Evolutionary conservation across 805 yeast species (phyloP).

Genomic region (Lachancea lanzarotensis): DNA sequence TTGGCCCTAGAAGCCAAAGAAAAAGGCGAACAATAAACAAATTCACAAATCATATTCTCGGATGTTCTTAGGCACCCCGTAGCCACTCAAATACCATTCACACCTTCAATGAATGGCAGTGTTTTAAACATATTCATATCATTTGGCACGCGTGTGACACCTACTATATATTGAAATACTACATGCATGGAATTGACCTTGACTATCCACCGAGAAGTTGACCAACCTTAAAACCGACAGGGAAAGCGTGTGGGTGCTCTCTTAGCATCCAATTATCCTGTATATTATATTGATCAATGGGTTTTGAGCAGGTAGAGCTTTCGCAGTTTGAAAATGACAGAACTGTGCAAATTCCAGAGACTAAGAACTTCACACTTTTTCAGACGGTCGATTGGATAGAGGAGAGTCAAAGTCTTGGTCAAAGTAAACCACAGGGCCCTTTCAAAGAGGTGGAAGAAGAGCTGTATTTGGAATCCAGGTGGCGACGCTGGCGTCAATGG

Average conservation of each 20-base stretch:
- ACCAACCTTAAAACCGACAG: too few species aligned
- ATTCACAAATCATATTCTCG: too few species aligned
- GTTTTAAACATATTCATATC: too few species aligned
- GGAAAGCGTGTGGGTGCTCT: too few species aligned
- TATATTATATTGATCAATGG: background rate
- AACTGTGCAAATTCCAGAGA: constrained; percentile 20
- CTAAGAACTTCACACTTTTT: constrained; percentile 48
- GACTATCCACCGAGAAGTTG: background rate
- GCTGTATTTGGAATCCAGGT: constrained; percentile 3
- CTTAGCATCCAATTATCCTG: too few species aligned
- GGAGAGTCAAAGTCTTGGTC: constrained; percentile 54
- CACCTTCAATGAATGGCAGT: too few species aligned
- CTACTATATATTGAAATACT: too few species aligned
- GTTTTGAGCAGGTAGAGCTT: constrained; percentile 1
- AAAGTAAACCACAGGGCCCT: constrained; percentile 25
- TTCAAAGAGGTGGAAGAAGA: background rate
- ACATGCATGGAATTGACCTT: too few species aligned
- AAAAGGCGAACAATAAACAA: too few species aligned
- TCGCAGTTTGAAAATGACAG: background rate
- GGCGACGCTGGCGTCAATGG: constrained; percentile 13
- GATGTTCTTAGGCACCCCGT: too few species aligned
- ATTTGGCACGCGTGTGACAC: too few species aligned
- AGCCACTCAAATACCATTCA: background rate
- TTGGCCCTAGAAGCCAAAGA: too few species aligned
- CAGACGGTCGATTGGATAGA: constrained; percentile 62